Evolutionary conservation across 140 eudicot genomes (phyloP).

Genomic region (Ambrosia hybrid): DNA sequence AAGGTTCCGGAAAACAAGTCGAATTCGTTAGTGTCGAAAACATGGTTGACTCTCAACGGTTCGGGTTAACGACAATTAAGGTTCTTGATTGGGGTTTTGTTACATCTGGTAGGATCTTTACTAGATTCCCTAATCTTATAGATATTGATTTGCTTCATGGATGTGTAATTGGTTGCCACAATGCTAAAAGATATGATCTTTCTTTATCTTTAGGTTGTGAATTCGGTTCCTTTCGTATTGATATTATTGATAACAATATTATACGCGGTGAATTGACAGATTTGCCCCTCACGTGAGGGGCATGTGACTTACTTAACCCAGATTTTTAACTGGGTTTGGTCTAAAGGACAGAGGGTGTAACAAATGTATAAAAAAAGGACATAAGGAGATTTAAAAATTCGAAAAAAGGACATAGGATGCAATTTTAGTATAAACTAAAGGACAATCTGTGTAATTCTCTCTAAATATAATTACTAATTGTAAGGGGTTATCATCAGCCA

Average conservation of each 20-base stretch:
- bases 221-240: conserved; percentile 50
- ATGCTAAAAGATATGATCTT: conserved; percentile 34
- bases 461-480: too few species aligned
- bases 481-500: too few species aligned
- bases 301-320: too few species aligned
- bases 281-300: too few species aligned
- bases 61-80: conserved; percentile 53
- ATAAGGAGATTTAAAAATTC: too few species aligned
- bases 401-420: too few species aligned
- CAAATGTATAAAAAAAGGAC: too few species aligned
- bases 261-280: too few species aligned
- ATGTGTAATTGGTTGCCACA: conserved; percentile 39
- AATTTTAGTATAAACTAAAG: too few species aligned
- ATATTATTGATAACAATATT: conserved; percentile 49
- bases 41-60: conserved; percentile 66
- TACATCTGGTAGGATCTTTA: conserved; percentile 50
- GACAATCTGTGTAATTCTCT: too few species aligned
- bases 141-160: conserved; percentile 61
- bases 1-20: conserved; percentile 39
- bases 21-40: conserved; percentile 56
- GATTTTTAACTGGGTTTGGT: too few species aligned
- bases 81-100: conserved; percentile 71
- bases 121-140: conserved; percentile 61
- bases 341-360: too few species aligned
- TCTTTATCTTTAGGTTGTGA: conserved; percentile 43